These are phyloP conservation scores for Globomyces pollinis-pini DNA, from an alignment of 192 early-diverging fungal species.

Conservation along the genomic window DNA sequence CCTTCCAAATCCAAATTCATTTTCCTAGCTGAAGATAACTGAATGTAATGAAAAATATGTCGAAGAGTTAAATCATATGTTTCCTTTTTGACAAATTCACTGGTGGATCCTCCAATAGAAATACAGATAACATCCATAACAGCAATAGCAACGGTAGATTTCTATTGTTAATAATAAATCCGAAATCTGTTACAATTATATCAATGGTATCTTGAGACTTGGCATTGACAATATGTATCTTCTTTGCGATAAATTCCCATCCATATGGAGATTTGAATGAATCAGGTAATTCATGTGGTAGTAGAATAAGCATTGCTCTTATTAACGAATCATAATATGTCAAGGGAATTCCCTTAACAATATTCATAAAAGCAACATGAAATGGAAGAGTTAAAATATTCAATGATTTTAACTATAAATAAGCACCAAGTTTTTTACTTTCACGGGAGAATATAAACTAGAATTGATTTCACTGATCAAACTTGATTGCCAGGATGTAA, in stretches of 20 bases:
- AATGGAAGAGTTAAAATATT: constrained; percentile 23
- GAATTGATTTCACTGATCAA: constrained; percentile 24
- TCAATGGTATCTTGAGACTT: constrained; percentile 26
- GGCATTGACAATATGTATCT: constrained; percentile 17
- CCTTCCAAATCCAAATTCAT: constrained; percentile 24
- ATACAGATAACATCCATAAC: constrained; percentile 26
- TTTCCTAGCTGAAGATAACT: constrained; percentile 12
- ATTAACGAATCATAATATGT: constrained; percentile 40
- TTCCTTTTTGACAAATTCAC: constrained; percentile 23
- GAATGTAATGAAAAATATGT: constrained; percentile 36
- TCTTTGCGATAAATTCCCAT: constrained; percentile 33
- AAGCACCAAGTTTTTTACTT: not conserved
- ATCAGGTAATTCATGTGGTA: constrained; percentile 39
- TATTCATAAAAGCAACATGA: constrained; percentile 28
- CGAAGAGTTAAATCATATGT: constrained; percentile 28
- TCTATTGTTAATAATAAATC: constrained; percentile 13
- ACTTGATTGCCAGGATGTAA: constrained; percentile 35
- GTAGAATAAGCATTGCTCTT: constrained; percentile 29
- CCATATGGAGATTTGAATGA: constrained; percentile 38
- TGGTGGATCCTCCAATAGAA: constrained; percentile 8
- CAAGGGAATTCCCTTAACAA: constrained; percentile 26
- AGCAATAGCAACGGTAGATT: constrained; percentile 15
- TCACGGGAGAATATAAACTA: constrained; percentile 12
- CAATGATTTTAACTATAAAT: not conserved
- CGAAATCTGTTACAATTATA: constrained; percentile 17